Percentiles rank a stretch among this genome's conserved stretches.
Conservation (phyloP, 2,329 filamentous ascomycete genomes). For the Hypomyces rosellus region DNA sequence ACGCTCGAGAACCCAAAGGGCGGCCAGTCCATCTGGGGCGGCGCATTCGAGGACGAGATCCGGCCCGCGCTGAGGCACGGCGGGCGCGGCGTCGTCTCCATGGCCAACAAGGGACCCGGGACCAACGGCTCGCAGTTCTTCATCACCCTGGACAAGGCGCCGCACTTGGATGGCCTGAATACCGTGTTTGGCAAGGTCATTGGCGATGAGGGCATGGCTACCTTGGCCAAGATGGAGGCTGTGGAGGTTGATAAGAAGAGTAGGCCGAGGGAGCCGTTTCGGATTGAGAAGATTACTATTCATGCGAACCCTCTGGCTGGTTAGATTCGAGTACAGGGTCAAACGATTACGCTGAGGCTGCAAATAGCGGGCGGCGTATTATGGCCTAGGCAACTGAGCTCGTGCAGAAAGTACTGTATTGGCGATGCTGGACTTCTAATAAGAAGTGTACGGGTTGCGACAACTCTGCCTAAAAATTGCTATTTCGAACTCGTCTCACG, state of each 20-base stretch:
- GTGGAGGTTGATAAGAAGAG: conserved; percentile 73
- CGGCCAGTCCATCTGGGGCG: conserved; percentile 67
- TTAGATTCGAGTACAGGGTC: conserved; percentile 25
- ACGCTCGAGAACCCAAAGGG: conserved; percentile 57
- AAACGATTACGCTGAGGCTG: too few relatives aligned
- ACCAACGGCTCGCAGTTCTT: conserved; percentile 81
- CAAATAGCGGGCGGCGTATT: too few relatives aligned
- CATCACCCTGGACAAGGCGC: conserved; percentile 67
- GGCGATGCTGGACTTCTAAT: too few relatives aligned
- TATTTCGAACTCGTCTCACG: too few relatives aligned
- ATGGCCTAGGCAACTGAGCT: too few relatives aligned
- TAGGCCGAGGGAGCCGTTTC: conserved; percentile 59
- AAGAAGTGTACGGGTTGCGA: too few relatives aligned
- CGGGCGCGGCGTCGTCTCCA: conserved; percentile 63
- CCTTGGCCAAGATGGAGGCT: conserved; percentile 64
- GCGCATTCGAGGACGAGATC: conserved; percentile 75
- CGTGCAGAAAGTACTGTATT: too few relatives aligned
- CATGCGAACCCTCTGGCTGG: conserved; percentile 74
- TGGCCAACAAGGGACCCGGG: conserved; percentile 70
- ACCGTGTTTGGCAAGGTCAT: conserved; percentile 75
- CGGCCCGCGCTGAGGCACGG: conserved; percentile 62
- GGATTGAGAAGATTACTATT: conserved; percentile 63
- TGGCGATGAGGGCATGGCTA: conserved; percentile 56
- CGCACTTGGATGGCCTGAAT: conserved; percentile 77
- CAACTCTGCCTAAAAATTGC: too few relatives aligned